Evolutionary conservation across 2,329 filamentous ascomycete genomes (phyloP), one percentile per base, ranked within the genome.

Genomic region (Scedosporium dehoogii): DNA sequence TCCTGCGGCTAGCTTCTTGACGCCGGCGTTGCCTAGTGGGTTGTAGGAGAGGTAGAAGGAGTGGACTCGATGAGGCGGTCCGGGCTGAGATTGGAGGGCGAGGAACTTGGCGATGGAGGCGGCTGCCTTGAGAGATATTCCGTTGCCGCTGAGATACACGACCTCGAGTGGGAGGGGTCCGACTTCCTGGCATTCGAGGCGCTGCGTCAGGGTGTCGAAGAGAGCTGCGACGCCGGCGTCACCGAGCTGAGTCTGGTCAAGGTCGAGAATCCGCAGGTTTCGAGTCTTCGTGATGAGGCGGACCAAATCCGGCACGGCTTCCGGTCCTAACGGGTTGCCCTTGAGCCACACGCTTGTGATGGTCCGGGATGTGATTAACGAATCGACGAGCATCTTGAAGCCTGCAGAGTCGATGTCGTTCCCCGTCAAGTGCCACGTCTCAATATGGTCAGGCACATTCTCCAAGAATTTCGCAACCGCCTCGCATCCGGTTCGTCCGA

Each of bases 391-490:
- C 1, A 72, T 65, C 27, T 68, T 69, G 68, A 83, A 75, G 63
- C 74, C 70, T 2, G 69, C 61, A 2, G 70, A 70, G 59, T 81
- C 76, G 64, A 84, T 81, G 68, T 78, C 81, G 66, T 82, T 82
- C 4, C 81, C 81, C 4, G 80, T 80, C 38, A 83, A 73, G 66
- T 83, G 83, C 80, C 80, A 83, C 38, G 80, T 83, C 61, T 81
- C 75, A 68, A 83, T 81, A 4, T 76, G 73, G 41, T 76, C 68
- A 3, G 80, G 80, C 57, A 74, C 71, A 21, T 78, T 74, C 12
- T 72, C 64, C 57, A 81, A 70, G 67, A 82, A 83, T 7, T 71
- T 67, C 33, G 77, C 73, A 62, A 81, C 78, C 46, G 74, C 75
- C 46, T 71, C 69, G 2, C 78, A 79, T 14, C 80, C 81, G 38